Evolutionary conservation across 208 protist genomes (phyloP).

Genomic region (Perkinsela sp.): DNA sequence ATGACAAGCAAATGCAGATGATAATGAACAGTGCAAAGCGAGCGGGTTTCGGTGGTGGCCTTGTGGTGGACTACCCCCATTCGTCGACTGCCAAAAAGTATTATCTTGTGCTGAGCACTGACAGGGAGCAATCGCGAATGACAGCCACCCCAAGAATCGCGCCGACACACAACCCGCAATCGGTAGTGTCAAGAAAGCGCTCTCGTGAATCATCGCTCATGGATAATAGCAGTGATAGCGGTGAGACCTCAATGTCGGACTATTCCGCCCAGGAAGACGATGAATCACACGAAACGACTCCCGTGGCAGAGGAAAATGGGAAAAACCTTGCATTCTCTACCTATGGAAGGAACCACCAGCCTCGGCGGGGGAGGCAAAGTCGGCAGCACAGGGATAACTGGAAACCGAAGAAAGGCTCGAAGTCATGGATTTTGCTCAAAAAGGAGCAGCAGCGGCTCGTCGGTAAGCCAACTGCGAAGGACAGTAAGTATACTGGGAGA

Average conservation of each 20-base stretch:
- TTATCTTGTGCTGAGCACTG: slow-evolving; percentile 65
- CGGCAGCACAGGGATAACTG: slow-evolving; percentile 20
- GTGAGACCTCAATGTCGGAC: slow-evolving; percentile 2
- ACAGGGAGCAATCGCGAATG: slow-evolving; percentile 19
- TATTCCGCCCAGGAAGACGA: slow-evolving; percentile 12
- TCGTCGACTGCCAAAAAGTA: slow-evolving; percentile 88
- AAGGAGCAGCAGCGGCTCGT: slow-evolving; percentile 66
- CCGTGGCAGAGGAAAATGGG: slow-evolving; percentile 2
- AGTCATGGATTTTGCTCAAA: slow-evolving; percentile 79
- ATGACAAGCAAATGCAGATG: slow-evolving; percentile 73
- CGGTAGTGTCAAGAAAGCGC: background rate
- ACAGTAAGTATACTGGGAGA: slow-evolving; percentile 86
- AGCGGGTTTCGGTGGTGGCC: slow-evolving; percentile 84
- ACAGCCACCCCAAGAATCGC: slow-evolving; percentile 18
- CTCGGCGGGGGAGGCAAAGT: slow-evolving; percentile 6
- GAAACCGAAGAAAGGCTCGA: slow-evolving; percentile 27
- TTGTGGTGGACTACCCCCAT: slow-evolving; percentile 92
- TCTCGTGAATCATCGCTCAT: background rate
- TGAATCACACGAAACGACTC: slow-evolving; percentile 6
- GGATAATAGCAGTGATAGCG: slow-evolving; percentile 8
- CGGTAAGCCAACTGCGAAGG: slow-evolving; percentile 50
- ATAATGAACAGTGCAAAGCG: slow-evolving; percentile 82
- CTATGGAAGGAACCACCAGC: background rate
- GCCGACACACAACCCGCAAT: slow-evolving; percentile 8
- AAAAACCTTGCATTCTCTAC: background rate